Evolutionary conservation across 2,329 filamentous ascomycete genomes (phyloP).

Genomic region (Xylaria sp.): DNA sequence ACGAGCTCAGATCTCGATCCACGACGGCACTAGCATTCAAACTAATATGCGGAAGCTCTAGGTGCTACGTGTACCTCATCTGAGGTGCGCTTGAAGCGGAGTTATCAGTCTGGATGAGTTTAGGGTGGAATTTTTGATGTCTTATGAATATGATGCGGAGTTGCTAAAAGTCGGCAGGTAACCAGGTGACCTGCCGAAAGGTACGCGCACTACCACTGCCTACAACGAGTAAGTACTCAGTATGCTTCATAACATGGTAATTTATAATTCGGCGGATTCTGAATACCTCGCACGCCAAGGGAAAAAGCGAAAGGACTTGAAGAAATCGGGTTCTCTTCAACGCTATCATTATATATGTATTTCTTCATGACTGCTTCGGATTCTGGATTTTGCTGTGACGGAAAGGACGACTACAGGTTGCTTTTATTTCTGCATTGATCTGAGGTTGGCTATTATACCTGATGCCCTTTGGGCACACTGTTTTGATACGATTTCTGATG

Average conservation of each 20-base stretch:
- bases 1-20: not conserved
- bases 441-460: not conserved
- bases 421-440: not conserved
- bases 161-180: not conserved
- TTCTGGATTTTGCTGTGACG: not conserved
- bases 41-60: not conserved
- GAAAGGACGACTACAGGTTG: not conserved
- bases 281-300: not conserved
- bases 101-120: not conserved
- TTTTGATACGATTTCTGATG: not conserved
- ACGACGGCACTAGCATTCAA: not conserved
- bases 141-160: not conserved
- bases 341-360: no score
- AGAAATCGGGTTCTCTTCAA: not conserved
- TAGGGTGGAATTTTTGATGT: not conserved
- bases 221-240: not conserved
- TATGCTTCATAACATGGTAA: not conserved
- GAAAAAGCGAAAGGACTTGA: not conserved
- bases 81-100: not conserved
- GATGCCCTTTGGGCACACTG: not conserved
- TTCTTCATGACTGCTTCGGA: not conserved
- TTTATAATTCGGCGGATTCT: not conserved
- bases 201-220: not conserved
- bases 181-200: not conserved
- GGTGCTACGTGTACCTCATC: not conserved